A percentile compares a stretch with the other conserved stretches of the same genome.
Evolutionary conservation across 345 rosid species (phyloP).

Genomic region (Gossypium stocksii): DNA sequence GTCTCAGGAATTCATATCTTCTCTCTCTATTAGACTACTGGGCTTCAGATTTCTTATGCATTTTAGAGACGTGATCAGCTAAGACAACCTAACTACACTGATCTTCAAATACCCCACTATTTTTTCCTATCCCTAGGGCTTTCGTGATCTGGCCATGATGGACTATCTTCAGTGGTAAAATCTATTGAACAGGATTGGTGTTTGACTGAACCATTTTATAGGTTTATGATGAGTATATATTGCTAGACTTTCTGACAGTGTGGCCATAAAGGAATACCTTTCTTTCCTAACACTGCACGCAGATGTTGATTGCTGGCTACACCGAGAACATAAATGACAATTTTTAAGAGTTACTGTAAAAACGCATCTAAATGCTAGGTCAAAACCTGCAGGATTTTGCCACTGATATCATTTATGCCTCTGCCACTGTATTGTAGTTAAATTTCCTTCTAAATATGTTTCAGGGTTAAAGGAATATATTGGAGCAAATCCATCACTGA

Average conservation of each 20-base stretch:
- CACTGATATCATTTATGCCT: not conserved
- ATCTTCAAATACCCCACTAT: not conserved
- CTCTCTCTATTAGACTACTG: not conserved
- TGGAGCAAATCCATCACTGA: constrained; percentile 83
- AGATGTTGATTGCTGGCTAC: not conserved
- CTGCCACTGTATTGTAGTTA: not conserved
- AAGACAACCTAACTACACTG: constrained; percentile 7
- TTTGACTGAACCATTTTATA: constrained; percentile 5
- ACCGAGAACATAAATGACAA: not conserved
- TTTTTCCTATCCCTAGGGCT: not conserved
- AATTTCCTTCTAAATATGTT: constrained; percentile 17
- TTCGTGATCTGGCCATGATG: not conserved
- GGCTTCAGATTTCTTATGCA: constrained; percentile 1
- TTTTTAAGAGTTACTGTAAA: not conserved
- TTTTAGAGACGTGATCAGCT: constrained; percentile 7
- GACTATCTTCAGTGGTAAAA: not conserved
- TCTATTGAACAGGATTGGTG: not conserved
- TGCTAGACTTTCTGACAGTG: not conserved
- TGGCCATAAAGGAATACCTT: not conserved
- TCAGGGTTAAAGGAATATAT: constrained; percentile 92
- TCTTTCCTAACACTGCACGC: not conserved
- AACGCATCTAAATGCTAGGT: not conserved
- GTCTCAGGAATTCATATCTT: constrained; percentile 9
- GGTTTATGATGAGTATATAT: not conserved
- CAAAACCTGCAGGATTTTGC: not conserved